A percentile compares a stretch with the other conserved stretches of the same genome.
Evolutionary conservation across 768 basidiomycete genomes (phyloP).

Genomic region (Leccinellum albellum): DNA sequence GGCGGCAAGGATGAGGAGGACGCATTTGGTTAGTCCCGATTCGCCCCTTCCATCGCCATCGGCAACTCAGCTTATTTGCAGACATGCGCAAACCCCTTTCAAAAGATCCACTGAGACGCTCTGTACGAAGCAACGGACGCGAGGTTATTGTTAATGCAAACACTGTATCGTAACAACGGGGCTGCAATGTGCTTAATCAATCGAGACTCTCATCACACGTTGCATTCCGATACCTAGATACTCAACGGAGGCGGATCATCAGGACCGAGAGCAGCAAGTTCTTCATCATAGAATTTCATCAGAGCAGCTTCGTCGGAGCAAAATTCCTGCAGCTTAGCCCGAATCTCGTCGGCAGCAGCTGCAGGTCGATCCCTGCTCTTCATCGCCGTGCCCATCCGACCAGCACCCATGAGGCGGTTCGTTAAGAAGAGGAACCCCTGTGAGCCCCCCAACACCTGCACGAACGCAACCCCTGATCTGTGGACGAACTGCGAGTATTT

Average conservation of each 20-base stretch:
- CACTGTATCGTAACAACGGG: slow-evolving; percentile 33
- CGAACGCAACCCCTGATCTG: slow-evolving; percentile 82
- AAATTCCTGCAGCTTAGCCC: slow-evolving; percentile 57
- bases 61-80: slow-evolving; percentile 17
- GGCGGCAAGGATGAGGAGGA: slow-evolving; percentile 84
- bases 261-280: slow-evolving; percentile 49
- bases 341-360: slow-evolving; percentile 58
- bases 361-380: slow-evolving; percentile 57
- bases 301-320: slow-evolving; percentile 58
- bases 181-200: slow-evolving; percentile 5
- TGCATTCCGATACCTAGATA: slow-evolving; percentile 29
- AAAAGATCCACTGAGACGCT: slow-evolving; percentile 56
- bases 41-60: not conserved
- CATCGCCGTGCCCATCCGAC: slow-evolving; percentile 53
- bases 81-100: slow-evolving; percentile 75
- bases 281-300: slow-evolving; percentile 69
- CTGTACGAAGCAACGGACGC: slow-evolving; percentile 66
- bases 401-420: slow-evolving; percentile 77
- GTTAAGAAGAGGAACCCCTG: slow-evolving; percentile 87
- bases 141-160: slow-evolving; percentile 58
- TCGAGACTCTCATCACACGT: slow-evolving; percentile 5
- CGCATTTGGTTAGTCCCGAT: slow-evolving; percentile 72
- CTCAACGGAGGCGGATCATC: slow-evolving; percentile 43
- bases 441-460: slow-evolving; percentile 77
- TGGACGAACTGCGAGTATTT: slow-evolving; percentile 91